Conservation (phyloP, 1,139 yeast species). For the Zygosaccharomyces sapae region DNA sequence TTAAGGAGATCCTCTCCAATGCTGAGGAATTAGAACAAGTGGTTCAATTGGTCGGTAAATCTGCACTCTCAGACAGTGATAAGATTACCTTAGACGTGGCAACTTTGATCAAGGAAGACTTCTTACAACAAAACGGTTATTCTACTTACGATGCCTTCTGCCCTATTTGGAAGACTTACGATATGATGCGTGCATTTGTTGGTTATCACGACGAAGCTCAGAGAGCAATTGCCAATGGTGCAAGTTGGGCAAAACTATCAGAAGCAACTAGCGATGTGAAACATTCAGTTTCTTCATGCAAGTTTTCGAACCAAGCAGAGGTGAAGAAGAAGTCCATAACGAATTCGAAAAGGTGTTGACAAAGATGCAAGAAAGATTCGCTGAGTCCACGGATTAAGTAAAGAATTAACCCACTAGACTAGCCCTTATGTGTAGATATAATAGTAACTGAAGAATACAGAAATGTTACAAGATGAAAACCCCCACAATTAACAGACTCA, state of each 20-base stretch:
- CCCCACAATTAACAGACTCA: too few relatives aligned
- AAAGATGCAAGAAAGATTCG: constrained; percentile 82
- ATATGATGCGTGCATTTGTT: constrained; percentile 94
- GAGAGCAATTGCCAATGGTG: constrained; percentile 91
- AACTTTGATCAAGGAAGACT: constrained; percentile 87
- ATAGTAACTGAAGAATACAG: background rate
- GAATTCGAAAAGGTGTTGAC: constrained; percentile 75
- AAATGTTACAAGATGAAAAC: background rate
- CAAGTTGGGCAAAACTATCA: constrained; percentile 86
- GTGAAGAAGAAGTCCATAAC: constrained; percentile 70
- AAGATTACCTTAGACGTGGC: constrained; percentile 95
- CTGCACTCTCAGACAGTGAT: constrained; percentile 93
- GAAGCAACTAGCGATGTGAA: constrained; percentile 87
- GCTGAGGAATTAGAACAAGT: constrained; percentile 99
- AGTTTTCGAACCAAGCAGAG: constrained; percentile 94
- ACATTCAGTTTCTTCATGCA: constrained; percentile 89
- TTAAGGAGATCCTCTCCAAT: constrained; percentile 88
- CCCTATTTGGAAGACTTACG: constrained; percentile 98
- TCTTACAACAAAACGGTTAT: constrained; percentile 98
- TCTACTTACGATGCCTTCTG: constrained; percentile 97
- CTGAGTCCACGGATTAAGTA: constrained; percentile 83
- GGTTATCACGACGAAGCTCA: constrained; percentile 95
- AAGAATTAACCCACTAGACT: background rate
- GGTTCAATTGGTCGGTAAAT: constrained; percentile 97
- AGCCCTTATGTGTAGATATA: constrained; percentile 3